These are phyloP conservation scores for Hyphopichia khmerensis DNA, from an alignment of 1,139 yeast species.

Conservation along the genomic window DNA sequence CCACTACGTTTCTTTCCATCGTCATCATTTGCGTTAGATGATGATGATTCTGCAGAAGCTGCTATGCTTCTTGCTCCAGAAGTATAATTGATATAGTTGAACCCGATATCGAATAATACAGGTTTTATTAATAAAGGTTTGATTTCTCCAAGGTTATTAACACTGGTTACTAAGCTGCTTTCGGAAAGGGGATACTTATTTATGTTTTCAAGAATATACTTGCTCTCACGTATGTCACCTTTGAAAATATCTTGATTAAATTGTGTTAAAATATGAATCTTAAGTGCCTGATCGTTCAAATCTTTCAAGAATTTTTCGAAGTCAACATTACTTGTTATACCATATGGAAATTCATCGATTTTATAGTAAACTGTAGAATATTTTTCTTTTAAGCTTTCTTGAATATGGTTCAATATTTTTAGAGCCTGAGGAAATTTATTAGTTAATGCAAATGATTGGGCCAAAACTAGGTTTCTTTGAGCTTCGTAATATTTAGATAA, in stretches of 20 bases:
- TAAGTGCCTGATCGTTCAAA: slow-evolving; percentile 29
- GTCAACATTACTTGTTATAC: slow-evolving; percentile 36
- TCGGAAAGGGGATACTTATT: slow-evolving; percentile 41
- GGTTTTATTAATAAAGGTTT: slow-evolving; percentile 76
- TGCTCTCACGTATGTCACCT: slow-evolving; percentile 5
- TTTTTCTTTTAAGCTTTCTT: slow-evolving; percentile 15
- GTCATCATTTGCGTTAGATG: slow-evolving; percentile 11
- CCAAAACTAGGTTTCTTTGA: slow-evolving; percentile 44
- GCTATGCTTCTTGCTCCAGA: slow-evolving; percentile 16
- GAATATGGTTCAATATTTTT: slow-evolving; percentile 45
- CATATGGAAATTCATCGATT: slow-evolving; percentile 37
- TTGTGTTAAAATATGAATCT: slow-evolving; percentile 54
- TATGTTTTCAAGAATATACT: slow-evolving; percentile 48
- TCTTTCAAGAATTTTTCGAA: slow-evolving; percentile 26
- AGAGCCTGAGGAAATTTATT: slow-evolving; percentile 54
- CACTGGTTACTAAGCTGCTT: slow-evolving; percentile 39
- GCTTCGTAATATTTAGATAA: slow-evolving; percentile 48
- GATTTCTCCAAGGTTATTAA: slow-evolving; percentile 38
- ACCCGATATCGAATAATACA: slow-evolving; percentile 86
- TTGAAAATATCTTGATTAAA: slow-evolving; percentile 28
- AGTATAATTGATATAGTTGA: slow-evolving; percentile 63
- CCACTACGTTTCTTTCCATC: slow-evolving; percentile 33
- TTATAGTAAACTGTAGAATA: slow-evolving; percentile 16
- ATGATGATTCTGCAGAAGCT: slow-evolving; percentile 3
- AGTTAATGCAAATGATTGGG: slow-evolving; percentile 48